Conservation (phyloP, 306 rosid genomes). For the Dalbergia cultrata region DNA sequence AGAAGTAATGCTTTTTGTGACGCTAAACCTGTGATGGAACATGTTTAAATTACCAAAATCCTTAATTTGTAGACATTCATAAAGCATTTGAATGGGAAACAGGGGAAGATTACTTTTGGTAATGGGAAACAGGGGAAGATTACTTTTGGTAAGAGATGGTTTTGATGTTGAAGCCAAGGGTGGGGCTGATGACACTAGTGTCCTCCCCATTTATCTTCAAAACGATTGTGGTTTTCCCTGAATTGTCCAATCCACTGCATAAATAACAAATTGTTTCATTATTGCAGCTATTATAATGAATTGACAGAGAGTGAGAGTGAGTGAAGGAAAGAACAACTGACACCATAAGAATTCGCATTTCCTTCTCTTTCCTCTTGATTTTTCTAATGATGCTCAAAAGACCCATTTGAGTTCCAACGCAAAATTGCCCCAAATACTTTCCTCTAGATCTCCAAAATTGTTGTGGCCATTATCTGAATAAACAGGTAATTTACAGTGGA, state of each 20-base stretch:
- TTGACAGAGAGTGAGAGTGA: neutral
- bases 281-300: too few relatives aligned
- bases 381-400: constrained; percentile 84
- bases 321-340: constrained; percentile 46
- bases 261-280: neutral
- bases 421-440: too few relatives aligned
- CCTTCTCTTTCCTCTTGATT: constrained; percentile 91
- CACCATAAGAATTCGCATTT: constrained; percentile 97
- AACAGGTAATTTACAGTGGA: too few relatives aligned
- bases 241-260: constrained; percentile 89
- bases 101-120: constrained; percentile 65
- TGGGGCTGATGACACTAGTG: constrained; percentile 93
- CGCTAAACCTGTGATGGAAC: too few relatives aligned
- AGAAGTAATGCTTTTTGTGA: neutral
- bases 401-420: constrained; percentile 59
- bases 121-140: constrained; percentile 28
- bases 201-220: constrained; percentile 93
- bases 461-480: too few relatives aligned
- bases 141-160: constrained; percentile 86
- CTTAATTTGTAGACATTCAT: too few relatives aligned
- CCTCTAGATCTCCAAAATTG: too few relatives aligned
- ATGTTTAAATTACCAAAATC: too few relatives aligned
- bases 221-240: constrained; percentile 94
- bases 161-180: constrained; percentile 97
- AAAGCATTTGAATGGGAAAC: neutral